A percentile compares a stretch with the other conserved stretches of the same genome.
Evolutionary conservation across 768 basidiomycete species (phyloP).

Genomic region (Favolaschia claudopus): DNA sequence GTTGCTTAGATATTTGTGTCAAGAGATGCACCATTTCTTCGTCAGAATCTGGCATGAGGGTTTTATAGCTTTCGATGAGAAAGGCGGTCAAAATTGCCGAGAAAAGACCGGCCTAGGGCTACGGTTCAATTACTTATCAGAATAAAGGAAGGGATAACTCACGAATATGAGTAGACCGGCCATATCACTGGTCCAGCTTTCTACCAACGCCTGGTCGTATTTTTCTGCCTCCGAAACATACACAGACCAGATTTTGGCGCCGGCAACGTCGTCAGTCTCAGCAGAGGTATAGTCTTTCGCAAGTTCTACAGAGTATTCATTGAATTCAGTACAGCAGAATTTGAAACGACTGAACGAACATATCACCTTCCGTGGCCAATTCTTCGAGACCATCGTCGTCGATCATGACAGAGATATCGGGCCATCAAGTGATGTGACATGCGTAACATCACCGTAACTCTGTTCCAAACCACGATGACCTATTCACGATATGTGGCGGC

Average conservation of each 20-base stretch:
- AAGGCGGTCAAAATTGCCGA: constrained; percentile 35
- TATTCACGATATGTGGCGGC: no score
- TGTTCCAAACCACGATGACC: no score
- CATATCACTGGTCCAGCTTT: constrained; percentile 19
- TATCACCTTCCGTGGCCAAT: no score
- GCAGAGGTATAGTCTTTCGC: no score
- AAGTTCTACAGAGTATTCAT: no score
- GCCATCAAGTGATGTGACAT: no score
- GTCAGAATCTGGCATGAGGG: constrained; percentile 21
- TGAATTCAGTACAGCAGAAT: no score
- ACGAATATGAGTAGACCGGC: constrained; percentile 17
- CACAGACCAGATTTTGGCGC: constrained; percentile 11
- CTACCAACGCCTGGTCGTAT: constrained; percentile 10
- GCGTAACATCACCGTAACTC: no score
- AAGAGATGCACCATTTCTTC: constrained; percentile 16
- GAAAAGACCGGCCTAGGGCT: constrained; percentile 30
- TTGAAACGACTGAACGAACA: no score
- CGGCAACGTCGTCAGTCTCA: neutral
- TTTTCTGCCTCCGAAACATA: constrained; percentile 8
- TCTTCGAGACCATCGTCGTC: no score
- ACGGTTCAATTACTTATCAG: neutral
- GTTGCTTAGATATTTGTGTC: neutral
- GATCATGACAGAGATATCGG: no score
- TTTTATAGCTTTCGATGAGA: constrained; percentile 33
- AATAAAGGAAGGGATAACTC: neutral